Base-by-base conservation (phyloP, 2,329 filamentous ascomycete genomes). In the Microdochium bolleyi region DNA sequence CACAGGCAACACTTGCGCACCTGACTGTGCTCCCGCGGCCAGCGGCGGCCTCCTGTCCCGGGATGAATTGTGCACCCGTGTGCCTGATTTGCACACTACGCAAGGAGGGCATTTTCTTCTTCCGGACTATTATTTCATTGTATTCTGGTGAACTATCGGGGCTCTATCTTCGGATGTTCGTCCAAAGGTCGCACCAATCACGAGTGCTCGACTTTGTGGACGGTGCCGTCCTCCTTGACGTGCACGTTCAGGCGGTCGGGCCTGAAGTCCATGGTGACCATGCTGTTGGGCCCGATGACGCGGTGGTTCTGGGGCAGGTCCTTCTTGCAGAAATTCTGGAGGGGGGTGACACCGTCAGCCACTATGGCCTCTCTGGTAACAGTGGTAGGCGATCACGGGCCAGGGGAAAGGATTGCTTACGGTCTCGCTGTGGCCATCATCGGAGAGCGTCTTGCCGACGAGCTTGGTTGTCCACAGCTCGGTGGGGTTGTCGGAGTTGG, bases 391-490 rank as follows among this genome's bases (percentile, higher is more conserved):
- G 14, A 61, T n/a, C n/a, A n/a, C n/a, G n/a, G 14, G 16, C 8
- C 10, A 2, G 44, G 21, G 7, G 49, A n/a, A 34, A 27, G n/a
- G n/a, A 7, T 25, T 24, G 59, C 75, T 52, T 67, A 85, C 83
- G 9, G 74, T 80, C 64, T 80, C 79, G 57, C 70, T 77, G 52
- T 73, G 73, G n/a, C 68, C 64, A 16, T 68, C 61, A 0, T 82
- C 81, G 13, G 74, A 74, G 11, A 85, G 66, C 49, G 74, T 84
- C 78, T 85, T 86, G 63, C 83, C 83, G 48, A 82, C 75, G 3
- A 86, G 72, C 73, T 84, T 83, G 67, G 75, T 77, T 58, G 70
- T 71, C 83, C 83, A 86, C 61, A 82, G 73, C 54, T 81, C 72
- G 32, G 75, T 79, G 67, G 74, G 73, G 64, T 70, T 62, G 60